Base-by-base conservation (phyloP, 768 basidiomycete species). In the Cyclocybe cylindracea region DNA sequence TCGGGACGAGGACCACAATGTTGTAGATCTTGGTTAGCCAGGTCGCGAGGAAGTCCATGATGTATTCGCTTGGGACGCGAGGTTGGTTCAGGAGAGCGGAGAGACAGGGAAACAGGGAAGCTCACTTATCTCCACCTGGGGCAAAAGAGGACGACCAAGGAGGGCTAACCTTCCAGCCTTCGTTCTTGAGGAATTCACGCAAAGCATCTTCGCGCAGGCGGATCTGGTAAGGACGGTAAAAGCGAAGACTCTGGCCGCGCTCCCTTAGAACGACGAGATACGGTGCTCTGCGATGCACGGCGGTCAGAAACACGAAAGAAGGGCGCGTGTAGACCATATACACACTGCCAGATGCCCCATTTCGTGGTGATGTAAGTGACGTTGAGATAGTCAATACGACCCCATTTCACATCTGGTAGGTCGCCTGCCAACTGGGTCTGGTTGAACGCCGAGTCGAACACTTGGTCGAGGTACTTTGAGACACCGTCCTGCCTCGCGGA, bases 311-410 rank as follows among this genome's bases (percentile, higher is more conserved):
- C 29, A 46, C 32, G 46, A 11, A 16, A 24, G 11, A 48, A 39
- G 49, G 43, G 29, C 51, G 50, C 16, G 10, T 4, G 51, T 16
- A 11, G 8, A 39, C 19, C n/a, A 36, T 13, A 58, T 24, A 78
- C 84, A 53, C 65, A 94, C 94, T 82, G 79, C 90, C 91, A 94
- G 43, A 95, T 67, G 34, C 66, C 74, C 94, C 94, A 96, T 63
- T 87, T 88, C 2, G 91, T 92, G 50, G 92, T 94, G 50, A 94
- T 68, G 47, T 76, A 70, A 3, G 90, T 93, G 56, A 94, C 92
- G 55, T 87, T 85, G 56, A 93, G 71, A 67, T 94, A 96, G 72
- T 95, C 91, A 51, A 96, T 83, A 54, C 94, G 84, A 45, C 83
- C 94, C 80, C 87, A 95, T 51, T 81, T 84, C 50, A 94, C 79